Base-by-base conservation (phyloP, 2,329 filamentous ascomycete species). In the Apiospora arundinis region DNA sequence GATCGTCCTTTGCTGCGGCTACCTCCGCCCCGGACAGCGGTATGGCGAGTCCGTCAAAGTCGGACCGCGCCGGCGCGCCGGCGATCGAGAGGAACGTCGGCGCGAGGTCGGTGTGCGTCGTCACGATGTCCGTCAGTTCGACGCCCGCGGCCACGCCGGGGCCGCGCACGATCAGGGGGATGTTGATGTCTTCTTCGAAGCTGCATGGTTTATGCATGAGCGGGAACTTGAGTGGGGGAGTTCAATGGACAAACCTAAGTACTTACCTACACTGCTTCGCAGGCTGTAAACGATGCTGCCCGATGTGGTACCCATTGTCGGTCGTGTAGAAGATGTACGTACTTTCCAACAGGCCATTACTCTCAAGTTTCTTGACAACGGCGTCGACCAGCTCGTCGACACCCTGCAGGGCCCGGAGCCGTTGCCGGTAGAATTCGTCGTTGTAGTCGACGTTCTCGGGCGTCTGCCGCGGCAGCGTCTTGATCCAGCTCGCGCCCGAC, bases 291-390 rank as follows among this genome's bases (percentile, higher is more conserved):
- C 89, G 84, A 77, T 91, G 88, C 74, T 90, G 87, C 11, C 87
- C 85, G 70, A 90, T 86, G 74, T 90, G 88, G 77, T 84, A 90
- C 1, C 89, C 88, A 74, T 91, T 91, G 77, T 90, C 89, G 4
- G 84, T 84, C 11, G 86, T 88, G 78, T 88, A 90, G 63, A 90
- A 83, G 32, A 91, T 81, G 73, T 89, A 90, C 0, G 88, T 87
- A 28, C 90, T 87, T 69, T 90, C 90, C 16, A 93, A 84, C 1
- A 92, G 81, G n/a, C 88, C 90, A 0, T 83, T 75, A 6, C 82
- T 79, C n/a, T 85, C 81, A 2, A 89, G 78, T 0, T 80, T 81
- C 5, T 76, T 72, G 14, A 89, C 74, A 1, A 88, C 73, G 0
- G 76, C 75, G 21, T 86, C 84, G 12, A 90, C 82, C 65, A 89